A percentile compares a stretch with the other conserved stretches of the same genome.
Conservation (phyloP, 225 moss, liverwort and hornwort species). For the Anthoceros angustus region DNA sequence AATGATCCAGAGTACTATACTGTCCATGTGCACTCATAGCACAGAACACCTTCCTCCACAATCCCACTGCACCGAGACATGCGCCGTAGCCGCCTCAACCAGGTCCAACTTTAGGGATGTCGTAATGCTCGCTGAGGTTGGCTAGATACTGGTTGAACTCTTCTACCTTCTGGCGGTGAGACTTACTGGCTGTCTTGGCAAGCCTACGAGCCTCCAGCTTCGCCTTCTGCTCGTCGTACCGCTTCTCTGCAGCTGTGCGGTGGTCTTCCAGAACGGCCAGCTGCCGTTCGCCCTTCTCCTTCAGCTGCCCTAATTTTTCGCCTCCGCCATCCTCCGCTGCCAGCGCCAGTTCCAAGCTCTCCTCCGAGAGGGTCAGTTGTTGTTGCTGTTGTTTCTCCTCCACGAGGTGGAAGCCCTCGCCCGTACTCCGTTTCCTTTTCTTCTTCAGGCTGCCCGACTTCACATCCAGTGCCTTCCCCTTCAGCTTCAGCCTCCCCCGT, state of each 20-base stretch:
- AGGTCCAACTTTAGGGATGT: slow-evolving; percentile 75
- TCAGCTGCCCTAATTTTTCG: slow-evolving; percentile 16
- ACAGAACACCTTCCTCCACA: no score
- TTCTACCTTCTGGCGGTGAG: slow-evolving; percentile 78
- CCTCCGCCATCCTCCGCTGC: slow-evolving; percentile 22
- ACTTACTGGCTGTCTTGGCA: slow-evolving; percentile 59
- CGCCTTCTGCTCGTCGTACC: slow-evolving; percentile 59
- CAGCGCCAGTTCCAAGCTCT: slow-evolving; percentile 11
- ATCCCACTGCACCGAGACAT: no score
- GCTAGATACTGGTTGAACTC: slow-evolving; percentile 78
- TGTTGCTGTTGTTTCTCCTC: slow-evolving; percentile 16
- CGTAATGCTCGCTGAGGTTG: slow-evolving; percentile 80
- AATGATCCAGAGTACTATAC: no score
- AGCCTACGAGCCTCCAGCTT: slow-evolving; percentile 45
- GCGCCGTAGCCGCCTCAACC: slow-evolving; percentile 16
- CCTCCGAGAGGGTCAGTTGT: slow-evolving; percentile 20
- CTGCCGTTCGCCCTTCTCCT: slow-evolving; percentile 22
- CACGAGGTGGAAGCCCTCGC: neutral
- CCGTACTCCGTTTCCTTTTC: slow-evolving; percentile 35
- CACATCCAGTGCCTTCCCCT: slow-evolving; percentile 62
- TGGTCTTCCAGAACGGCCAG: slow-evolving; percentile 39
- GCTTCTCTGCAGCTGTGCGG: slow-evolving; percentile 59
- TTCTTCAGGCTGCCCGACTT: slow-evolving; percentile 53
- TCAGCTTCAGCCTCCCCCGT: slow-evolving; percentile 68
- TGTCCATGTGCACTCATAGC: no score